These are phyloP conservation scores for Rheum nobile DNA, from an alignment of 148 eudicot species.

Conservation along the genomic window DNA sequence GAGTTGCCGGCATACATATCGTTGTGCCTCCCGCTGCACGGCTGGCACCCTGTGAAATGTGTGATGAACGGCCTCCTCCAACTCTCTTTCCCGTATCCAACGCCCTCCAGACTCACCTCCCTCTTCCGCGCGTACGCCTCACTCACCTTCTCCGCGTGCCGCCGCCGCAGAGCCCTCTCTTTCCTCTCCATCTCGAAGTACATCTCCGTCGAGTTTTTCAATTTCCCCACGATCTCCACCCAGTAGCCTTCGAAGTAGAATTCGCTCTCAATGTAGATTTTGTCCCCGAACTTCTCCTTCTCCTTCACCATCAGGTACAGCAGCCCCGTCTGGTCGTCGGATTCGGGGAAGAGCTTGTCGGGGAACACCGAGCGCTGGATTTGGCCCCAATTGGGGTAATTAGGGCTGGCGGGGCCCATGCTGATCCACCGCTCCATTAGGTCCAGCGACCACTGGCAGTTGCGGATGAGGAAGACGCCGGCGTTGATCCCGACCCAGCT, in stretches of 20 bases:
- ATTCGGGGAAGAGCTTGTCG: slow-evolving; percentile 56
- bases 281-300: slow-evolving; percentile 49
- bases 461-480: slow-evolving; percentile 74
- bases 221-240: slow-evolving; percentile 47
- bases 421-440: slow-evolving; percentile 57
- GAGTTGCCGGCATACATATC: slow-evolving; percentile 35
- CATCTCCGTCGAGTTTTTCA: slow-evolving; percentile 27
- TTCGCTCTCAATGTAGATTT: slow-evolving; percentile 50
- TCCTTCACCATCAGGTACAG: slow-evolving; percentile 53
- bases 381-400: slow-evolving; percentile 61
- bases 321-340: slow-evolving; percentile 85
- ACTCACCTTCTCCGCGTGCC: slow-evolving; percentile 61
- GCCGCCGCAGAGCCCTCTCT: slow-evolving; percentile 26
- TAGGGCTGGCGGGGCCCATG: slow-evolving; percentile 68
- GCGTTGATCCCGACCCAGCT: slow-evolving; percentile 89
- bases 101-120: slow-evolving; percentile 21
- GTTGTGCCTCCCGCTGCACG: slow-evolving; percentile 72
- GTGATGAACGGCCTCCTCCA: slow-evolving; percentile 78
- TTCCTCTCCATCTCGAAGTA: slow-evolving; percentile 25
- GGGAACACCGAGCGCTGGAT: slow-evolving; percentile 23
- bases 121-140: slow-evolving; percentile 28
- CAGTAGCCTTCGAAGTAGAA: slow-evolving; percentile 81
- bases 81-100: slow-evolving; percentile 28
- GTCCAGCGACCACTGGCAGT: slow-evolving; percentile 90
- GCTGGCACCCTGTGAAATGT: slow-evolving; percentile 90